Conservation (phyloP, 1,139 yeast species). For the Candida sojae region DNA sequence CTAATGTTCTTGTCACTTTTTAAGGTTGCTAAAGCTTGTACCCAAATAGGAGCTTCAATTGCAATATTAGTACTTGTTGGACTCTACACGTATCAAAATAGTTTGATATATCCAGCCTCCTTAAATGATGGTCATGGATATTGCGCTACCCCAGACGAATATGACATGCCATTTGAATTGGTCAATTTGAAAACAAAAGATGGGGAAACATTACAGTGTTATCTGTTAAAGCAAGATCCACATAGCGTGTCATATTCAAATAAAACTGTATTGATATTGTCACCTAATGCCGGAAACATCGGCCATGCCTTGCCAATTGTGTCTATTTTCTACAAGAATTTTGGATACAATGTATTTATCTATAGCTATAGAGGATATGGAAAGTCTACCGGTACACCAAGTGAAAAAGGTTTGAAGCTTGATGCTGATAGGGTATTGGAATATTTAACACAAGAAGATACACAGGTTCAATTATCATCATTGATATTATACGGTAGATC, state of each 20-base stretch:
- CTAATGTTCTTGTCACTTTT: constrained; percentile 6
- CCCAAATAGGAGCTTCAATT: constrained; percentile 35
- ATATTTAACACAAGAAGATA: constrained; percentile 54
- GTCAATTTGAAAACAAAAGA: constrained; percentile 67
- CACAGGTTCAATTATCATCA: constrained; percentile 52
- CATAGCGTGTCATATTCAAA: constrained; percentile 43
- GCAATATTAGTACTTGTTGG: constrained; percentile 50
- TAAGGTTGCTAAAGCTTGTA: constrained; percentile 18
- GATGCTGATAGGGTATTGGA: constrained; percentile 80
- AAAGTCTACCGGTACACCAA: constrained; percentile 72
- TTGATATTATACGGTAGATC: constrained; percentile 84
- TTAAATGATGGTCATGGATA: constrained; percentile 74
- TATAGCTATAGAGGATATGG: constrained; percentile 96
- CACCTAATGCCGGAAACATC: constrained; percentile 97
- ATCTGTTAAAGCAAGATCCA: constrained; percentile 49
- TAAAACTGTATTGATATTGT: constrained; percentile 74
- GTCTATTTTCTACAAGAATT: constrained; percentile 60
- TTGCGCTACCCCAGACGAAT: constrained; percentile 79
- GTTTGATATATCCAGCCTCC: constrained; percentile 78
- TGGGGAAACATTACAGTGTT: constrained; percentile 51
- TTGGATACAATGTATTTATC: constrained; percentile 78
- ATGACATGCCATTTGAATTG: constrained; percentile 68
- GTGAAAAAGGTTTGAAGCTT: constrained; percentile 75
- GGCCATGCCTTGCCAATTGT: constrained; percentile 91
- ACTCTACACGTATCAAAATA: constrained; percentile 66